These are phyloP conservation scores for Pythium chondricola DNA, from an alignment of 352 stramenopile genomes.

Conservation along the genomic window DNA sequence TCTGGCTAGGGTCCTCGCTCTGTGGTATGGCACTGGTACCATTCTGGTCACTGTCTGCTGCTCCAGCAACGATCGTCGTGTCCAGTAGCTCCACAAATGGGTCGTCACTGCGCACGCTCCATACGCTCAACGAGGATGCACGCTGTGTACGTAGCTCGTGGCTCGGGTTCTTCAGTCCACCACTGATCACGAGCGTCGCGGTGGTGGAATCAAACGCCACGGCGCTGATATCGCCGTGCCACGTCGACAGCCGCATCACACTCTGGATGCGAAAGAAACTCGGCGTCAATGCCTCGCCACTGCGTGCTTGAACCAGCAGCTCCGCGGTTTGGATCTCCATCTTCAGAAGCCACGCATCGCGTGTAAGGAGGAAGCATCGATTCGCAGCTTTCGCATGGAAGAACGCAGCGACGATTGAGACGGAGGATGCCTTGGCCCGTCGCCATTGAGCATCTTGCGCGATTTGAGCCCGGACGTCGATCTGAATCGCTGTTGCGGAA, in stretches of 20 bases:
- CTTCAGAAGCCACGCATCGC: slow-evolving; percentile 33
- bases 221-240: slow-evolving; percentile 47
- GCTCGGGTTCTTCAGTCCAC: slow-evolving; percentile 50
- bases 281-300: slow-evolving; percentile 9
- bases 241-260: slow-evolving; percentile 42
- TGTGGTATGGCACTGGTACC: not conserved
- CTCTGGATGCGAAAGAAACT: slow-evolving; percentile 30
- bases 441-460: slow-evolving; percentile 30
- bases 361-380: slow-evolving; percentile 36
- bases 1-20: too few species aligned
- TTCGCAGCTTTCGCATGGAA: slow-evolving; percentile 28
- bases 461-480: too few species aligned
- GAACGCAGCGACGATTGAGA: slow-evolving; percentile 29
- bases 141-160: slow-evolving; percentile 34
- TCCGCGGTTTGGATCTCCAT: slow-evolving; percentile 45
- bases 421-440: slow-evolving; percentile 2
- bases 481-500: too few species aligned
- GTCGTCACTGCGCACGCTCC: slow-evolving; percentile 34
- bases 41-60: not conserved
- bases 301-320: slow-evolving; percentile 33
- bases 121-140: slow-evolving; percentile 63
- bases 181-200: slow-evolving; percentile 43
- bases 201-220: slow-evolving; percentile 33
- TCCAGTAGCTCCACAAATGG: slow-evolving; percentile 53
- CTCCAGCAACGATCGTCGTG: slow-evolving; percentile 54